These are phyloP conservation scores for Diutina scorzettiae DNA, from an alignment of 1,139 yeast genomes.

Conservation along the genomic window DNA sequence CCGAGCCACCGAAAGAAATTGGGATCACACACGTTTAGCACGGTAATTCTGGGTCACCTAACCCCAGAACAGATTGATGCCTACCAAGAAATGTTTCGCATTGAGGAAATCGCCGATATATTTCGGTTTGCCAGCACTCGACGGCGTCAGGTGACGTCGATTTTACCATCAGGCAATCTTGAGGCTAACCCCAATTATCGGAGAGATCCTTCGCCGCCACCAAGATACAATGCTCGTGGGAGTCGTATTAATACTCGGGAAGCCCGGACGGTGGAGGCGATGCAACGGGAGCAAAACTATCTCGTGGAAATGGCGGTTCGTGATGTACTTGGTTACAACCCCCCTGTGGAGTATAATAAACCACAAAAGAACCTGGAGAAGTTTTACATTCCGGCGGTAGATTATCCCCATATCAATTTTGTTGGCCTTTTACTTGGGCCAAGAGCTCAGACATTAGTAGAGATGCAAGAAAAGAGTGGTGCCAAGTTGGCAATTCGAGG, in stretches of 20 bases:
- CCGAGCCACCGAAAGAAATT: conserved; percentile 22
- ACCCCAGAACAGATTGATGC: conserved; percentile 85
- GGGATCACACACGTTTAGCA: conserved; percentile 23
- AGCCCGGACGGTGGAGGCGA: conserved; percentile 41
- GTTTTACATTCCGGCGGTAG: conserved; percentile 73
- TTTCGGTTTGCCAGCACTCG: conserved; percentile 40
- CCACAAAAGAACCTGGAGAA: conserved; percentile 65
- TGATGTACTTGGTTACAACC: conserved; percentile 63
- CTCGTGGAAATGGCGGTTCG: conserved; percentile 65
- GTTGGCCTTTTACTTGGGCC: conserved; percentile 91
- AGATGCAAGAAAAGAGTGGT: conserved; percentile 72
- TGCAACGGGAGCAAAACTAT: conserved; percentile 71
- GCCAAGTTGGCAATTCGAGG: conserved; percentile 85
- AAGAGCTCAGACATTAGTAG: conserved; percentile 80
- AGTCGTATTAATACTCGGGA: conserved; percentile 80
- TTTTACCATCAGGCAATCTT: conserved; percentile 24
- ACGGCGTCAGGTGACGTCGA: conserved; percentile 27
- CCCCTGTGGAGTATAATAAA: conserved; percentile 75
- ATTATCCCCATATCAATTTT: conserved; percentile 86
- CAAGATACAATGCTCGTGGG: conserved; percentile 75
- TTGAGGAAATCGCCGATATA: conserved; percentile 56
- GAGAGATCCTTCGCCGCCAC: conserved; percentile 87
- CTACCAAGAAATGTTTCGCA: conserved; percentile 60
- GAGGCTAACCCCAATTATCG: conserved; percentile 16
- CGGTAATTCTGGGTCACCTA: conserved; percentile 38